Percentiles rank a stretch among this genome's conserved stretches.
Evolutionary conservation across 2,329 filamentous ascomycete genomes (phyloP).

Genomic region (Sporothrix variecibatus): DNA sequence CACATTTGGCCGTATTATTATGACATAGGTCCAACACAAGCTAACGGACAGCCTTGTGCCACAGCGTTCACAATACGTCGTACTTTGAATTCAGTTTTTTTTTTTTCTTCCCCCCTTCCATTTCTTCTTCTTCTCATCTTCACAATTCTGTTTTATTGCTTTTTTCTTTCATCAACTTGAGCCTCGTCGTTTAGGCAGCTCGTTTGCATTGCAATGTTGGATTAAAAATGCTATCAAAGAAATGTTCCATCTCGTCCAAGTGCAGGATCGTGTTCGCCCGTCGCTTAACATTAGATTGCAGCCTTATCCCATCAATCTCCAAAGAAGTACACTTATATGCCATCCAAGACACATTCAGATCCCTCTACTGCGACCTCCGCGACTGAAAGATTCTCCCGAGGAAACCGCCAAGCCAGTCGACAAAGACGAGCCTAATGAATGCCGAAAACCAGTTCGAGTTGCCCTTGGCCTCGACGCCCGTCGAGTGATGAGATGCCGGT

Average conservation of each 20-base stretch:
- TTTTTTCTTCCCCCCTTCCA: not conserved
- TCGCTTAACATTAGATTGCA: not conserved
- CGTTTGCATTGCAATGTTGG: not conserved
- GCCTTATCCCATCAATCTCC: not conserved
- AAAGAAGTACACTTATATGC: not conserved
- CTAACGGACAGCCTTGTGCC: not conserved
- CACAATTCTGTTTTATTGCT: not conserved
- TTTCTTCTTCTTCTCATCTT: not conserved
- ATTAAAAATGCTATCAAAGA: not conserved
- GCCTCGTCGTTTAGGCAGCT: not conserved
- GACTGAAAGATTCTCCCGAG: slow-evolving; percentile 38
- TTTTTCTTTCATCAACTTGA: not conserved
- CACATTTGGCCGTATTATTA: slow-evolving; percentile 2
- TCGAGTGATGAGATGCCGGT: slow-evolving; percentile 31
- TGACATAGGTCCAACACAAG: slow-evolving; percentile 6
- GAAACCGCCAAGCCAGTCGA: slow-evolving; percentile 45
- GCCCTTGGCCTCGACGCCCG: slow-evolving; percentile 31
- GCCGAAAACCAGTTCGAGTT: slow-evolving; percentile 39
- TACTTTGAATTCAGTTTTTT: not conserved
- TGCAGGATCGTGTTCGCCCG: not conserved
- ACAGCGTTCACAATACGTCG: not conserved
- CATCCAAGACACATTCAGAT: not conserved
- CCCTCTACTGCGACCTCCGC: slow-evolving; percentile 27
- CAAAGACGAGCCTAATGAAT: slow-evolving; percentile 42
- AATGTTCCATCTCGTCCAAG: not conserved